phyloP scores from a whole-genome alignment of 108 stramenopile genomes.

The Phaeodactylum tricornutum region DNA sequence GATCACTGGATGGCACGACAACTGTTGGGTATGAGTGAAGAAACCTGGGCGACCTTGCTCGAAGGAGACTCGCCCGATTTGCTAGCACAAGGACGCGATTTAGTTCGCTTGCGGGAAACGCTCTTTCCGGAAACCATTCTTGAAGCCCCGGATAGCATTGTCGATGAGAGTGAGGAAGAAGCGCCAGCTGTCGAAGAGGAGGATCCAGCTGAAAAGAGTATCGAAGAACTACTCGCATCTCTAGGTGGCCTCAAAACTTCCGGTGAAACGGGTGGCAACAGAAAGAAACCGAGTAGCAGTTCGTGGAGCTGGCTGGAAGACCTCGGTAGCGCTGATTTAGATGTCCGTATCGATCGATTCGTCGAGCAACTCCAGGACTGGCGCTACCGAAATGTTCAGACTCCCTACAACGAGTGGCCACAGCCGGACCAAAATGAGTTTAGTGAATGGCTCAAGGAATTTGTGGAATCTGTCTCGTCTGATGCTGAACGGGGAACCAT shows the following conservation, averaged over 20 bases:
- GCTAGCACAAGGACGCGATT: slow-evolving; percentile 30
- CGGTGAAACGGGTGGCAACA: not conserved
- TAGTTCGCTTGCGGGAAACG: slow-evolving; percentile 54
- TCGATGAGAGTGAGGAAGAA: slow-evolving; percentile 30
- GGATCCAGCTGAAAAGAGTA: slow-evolving; percentile 12
- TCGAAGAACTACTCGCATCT: slow-evolving; percentile 5
- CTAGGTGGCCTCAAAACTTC: slow-evolving; percentile 1
- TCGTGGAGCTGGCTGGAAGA: no score
- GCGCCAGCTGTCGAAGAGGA: slow-evolving; percentile 20
- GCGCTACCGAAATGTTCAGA: slow-evolving; percentile 40
- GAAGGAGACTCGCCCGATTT: slow-evolving; percentile 59
- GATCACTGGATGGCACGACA: slow-evolving; percentile 84
- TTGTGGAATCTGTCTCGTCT: slow-evolving; percentile 37
- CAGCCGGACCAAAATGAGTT: slow-evolving; percentile 28
- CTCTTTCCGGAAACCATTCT: slow-evolving; percentile 84
- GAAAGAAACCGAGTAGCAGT: no score
- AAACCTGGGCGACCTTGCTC: slow-evolving; percentile 57
- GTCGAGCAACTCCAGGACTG: slow-evolving; percentile 68
- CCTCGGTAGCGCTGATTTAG: no score
- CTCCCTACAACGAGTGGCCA: slow-evolving; percentile 56
- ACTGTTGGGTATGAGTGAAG: slow-evolving; percentile 58
- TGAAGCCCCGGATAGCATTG: no score
- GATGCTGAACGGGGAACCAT: slow-evolving; percentile 34
- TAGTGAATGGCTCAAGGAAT: slow-evolving; percentile 57
- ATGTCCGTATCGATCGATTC: slow-evolving; percentile 11